phyloP scores from a whole-genome alignment of 495 filamentous ascomycete genomes.

The Xylaria telfairii region DNA sequence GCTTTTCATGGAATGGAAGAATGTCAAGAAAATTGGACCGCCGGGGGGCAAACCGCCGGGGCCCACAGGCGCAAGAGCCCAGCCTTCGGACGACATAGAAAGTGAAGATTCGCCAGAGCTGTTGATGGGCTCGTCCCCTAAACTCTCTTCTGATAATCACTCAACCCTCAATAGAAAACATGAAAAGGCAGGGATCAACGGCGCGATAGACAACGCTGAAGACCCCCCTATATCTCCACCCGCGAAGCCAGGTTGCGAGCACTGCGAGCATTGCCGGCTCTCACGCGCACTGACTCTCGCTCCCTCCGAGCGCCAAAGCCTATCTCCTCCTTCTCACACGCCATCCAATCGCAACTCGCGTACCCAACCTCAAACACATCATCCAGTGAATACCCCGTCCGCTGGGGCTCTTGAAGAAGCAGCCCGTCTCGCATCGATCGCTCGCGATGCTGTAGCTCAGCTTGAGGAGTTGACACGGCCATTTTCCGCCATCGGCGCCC shows the following conservation, averaged over 20 bases:
- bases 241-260: conserved; percentile 16
- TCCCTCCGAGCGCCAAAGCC: not conserved
- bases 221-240: not conserved
- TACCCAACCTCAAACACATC: not conserved
- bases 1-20: conserved; percentile 66
- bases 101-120: conserved; percentile 2
- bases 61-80: not conserved
- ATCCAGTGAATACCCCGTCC: conserved; percentile 11
- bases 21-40: conserved; percentile 54
- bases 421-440: conserved; percentile 25
- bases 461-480: conserved; percentile 26
- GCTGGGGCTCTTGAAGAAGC: conserved; percentile 26
- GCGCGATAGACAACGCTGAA: not conserved
- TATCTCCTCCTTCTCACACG: not conserved
- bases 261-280: conserved; percentile 27
- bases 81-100: not conserved
- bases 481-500: conserved; percentile 7
- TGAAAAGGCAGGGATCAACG: not conserved
- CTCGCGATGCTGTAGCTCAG: conserved; percentile 22
- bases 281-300: conserved; percentile 1
- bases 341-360: not conserved
- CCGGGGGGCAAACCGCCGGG: conserved; percentile 9
- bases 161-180: not conserved
- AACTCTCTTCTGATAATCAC: not conserved
- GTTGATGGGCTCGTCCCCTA: conserved; percentile 17